A percentile compares a stretch with the other conserved stretches of the same genome.
Evolutionary conservation across 2,329 filamentous ascomycete species (phyloP).

Genomic region (Penicillium digitatum): DNA sequence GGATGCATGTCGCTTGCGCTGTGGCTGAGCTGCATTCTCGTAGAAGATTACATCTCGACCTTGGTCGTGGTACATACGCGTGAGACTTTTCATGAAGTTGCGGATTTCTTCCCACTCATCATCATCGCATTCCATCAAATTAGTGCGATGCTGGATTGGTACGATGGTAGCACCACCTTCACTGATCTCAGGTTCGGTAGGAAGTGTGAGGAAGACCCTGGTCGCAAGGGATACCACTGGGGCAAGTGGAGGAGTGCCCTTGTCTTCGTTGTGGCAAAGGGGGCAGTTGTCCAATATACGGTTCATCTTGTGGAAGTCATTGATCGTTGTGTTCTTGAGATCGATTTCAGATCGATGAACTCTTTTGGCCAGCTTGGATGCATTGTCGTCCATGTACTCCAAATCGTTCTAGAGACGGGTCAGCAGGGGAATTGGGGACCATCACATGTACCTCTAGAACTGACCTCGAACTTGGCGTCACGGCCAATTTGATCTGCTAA

Average conservation of each 20-base stretch:
- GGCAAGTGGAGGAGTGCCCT: conserved; percentile 69
- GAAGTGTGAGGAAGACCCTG: conserved; percentile 78
- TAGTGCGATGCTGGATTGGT: conserved; percentile 78
- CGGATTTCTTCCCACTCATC: conserved; percentile 99
- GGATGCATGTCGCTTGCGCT: conserved; percentile 75
- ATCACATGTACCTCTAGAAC: conserved; percentile 16
- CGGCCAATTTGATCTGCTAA: conserved; percentile 92
- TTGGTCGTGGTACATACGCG: conserved; percentile 88
- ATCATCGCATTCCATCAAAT: conserved; percentile 95
- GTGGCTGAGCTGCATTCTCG: conserved; percentile 84
- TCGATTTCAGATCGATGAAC: conserved; percentile 85
- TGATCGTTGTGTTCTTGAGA: conserved; percentile 80
- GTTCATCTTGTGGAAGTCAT: conserved; percentile 86
- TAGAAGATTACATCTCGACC: conserved; percentile 94
- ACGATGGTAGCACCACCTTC: conserved; percentile 83
- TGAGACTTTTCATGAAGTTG: conserved; percentile 98
- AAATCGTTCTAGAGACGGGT: conserved; percentile 61
- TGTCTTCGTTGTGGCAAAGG: conserved; percentile 88
- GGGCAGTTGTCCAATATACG: conserved; percentile 81
- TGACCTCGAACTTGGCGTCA: conserved; percentile 75
- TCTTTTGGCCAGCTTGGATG: conserved; percentile 77
- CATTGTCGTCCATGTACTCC: conserved; percentile 97
- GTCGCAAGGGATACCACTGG: conserved; percentile 84
- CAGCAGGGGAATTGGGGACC: neutral
- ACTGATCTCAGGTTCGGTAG: conserved; percentile 82